A percentile compares a stretch with the other conserved stretches of the same genome.
phyloP scores from a whole-genome alignment of 345 rosid genomes.

The Nephelium lappaceum region DNA sequence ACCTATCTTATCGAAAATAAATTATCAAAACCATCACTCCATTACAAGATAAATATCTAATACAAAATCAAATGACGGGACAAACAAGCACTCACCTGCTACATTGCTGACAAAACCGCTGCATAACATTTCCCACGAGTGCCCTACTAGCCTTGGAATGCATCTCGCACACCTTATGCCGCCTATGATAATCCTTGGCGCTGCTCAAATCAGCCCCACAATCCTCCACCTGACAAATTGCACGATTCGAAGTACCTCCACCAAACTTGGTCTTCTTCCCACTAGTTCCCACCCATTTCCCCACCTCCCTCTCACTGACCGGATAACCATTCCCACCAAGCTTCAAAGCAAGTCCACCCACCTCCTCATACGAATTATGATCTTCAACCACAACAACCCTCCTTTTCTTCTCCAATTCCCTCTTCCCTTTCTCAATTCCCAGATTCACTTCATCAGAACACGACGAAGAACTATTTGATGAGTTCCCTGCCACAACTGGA shows the following conservation, averaged over 20 bases:
- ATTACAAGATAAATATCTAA: neutral
- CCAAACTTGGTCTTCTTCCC: conserved; percentile 76
- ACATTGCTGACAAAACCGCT: conserved; percentile 99
- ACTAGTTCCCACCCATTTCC: conserved; percentile 57
- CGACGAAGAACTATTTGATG: conserved; percentile 76
- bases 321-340: conserved; percentile 67
- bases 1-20: neutral
- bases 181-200: conserved; percentile 95
- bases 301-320: conserved; percentile 44
- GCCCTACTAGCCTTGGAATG: conserved; percentile 95
- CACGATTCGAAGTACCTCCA: conserved; percentile 58
- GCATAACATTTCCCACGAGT: conserved; percentile 83
- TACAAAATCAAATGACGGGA: neutral
- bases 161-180: conserved; percentile 96
- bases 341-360: conserved; percentile 65
- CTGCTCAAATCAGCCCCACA: conserved; percentile 92
- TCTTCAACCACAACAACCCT: conserved; percentile 70
- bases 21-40: neutral
- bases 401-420: conserved; percentile 75
- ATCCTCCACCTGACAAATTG: conserved; percentile 91
- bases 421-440: conserved; percentile 48
- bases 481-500: conserved; percentile 63
- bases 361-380: conserved; percentile 45
- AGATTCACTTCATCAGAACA: conserved; percentile 81
- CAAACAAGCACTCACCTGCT: conserved; percentile 63